Conservation (phyloP, 1,139 yeast species). For the Lodderomyces orthopsilosis region DNA sequence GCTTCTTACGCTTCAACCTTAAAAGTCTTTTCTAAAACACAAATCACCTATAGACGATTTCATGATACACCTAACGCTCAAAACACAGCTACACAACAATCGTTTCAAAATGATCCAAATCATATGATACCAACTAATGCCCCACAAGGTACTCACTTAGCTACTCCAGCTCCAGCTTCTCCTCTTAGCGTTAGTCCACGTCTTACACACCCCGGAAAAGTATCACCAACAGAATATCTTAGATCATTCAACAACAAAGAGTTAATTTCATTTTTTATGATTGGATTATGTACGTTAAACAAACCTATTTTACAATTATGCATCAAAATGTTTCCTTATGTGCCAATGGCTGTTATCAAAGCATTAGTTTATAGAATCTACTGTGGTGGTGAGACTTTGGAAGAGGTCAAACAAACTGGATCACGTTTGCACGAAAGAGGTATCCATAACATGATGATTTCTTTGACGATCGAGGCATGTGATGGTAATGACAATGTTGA, state of each 20-base stretch:
- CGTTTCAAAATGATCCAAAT: conserved; percentile 4
- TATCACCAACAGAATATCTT: conserved; percentile 26
- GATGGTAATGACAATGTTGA: conserved; percentile 66
- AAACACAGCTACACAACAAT: conserved; percentile 13
- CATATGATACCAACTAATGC: conserved; percentile 2
- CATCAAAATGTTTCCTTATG: conserved; percentile 67
- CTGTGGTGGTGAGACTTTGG: conserved; percentile 84
- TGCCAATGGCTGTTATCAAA: conserved; percentile 71
- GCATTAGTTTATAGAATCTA: conserved; percentile 76
- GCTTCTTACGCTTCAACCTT: neutral
- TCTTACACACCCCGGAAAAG: neutral
- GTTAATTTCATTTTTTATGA: conserved; percentile 59
- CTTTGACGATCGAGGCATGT: conserved; percentile 90
- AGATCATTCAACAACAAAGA: conserved; percentile 37
- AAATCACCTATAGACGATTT: conserved; percentile 12
- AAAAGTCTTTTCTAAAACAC: neutral
- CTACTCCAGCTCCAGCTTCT: conserved; percentile 2
- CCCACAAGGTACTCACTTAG: neutral
- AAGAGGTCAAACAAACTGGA: conserved; percentile 71
- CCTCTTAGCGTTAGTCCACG: neutral
- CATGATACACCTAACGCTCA: conserved; percentile 21
- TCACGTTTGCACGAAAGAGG: conserved; percentile 65
- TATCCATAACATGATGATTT: conserved; percentile 89
- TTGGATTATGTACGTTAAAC: conserved; percentile 66
- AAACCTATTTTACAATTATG: conserved; percentile 59